These are phyloP conservation scores for Glebionis coronaria DNA, from an alignment of 129 eudicot species.

Conservation along the genomic window DNA sequence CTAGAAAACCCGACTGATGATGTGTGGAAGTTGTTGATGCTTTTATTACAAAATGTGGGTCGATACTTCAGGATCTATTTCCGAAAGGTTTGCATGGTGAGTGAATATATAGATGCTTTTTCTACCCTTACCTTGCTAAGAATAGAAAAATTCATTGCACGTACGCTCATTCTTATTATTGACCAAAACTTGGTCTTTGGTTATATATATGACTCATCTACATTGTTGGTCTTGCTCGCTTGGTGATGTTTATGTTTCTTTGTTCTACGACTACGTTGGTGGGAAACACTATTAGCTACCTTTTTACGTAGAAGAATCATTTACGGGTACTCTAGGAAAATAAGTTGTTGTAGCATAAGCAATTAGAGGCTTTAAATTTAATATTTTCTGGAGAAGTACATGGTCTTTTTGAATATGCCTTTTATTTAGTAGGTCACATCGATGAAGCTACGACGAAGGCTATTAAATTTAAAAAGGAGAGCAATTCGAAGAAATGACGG, in stretches of 20 bases:
- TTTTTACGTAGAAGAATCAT: too few relatives aligned
- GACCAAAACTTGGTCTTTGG: conserved; percentile 12
- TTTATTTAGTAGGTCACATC: too few relatives aligned
- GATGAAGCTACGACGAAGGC: too few relatives aligned
- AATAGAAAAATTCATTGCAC: conserved; percentile 3
- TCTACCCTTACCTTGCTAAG: not conserved
- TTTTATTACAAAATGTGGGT: conserved; percentile 89
- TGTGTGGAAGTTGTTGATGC: conserved; percentile 96
- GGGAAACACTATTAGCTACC: too few relatives aligned
- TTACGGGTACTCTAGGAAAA: too few relatives aligned
- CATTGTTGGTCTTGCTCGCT: conserved; percentile 7
- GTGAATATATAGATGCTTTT: conserved; percentile 6
- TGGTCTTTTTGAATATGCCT: too few relatives aligned
- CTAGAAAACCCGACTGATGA: conserved; percentile 91
- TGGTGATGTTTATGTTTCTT: conserved; percentile 1
- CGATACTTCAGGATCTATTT: conserved; percentile 83
- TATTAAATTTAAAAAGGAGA: too few relatives aligned
- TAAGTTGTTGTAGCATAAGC: too few relatives aligned
- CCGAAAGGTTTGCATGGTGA: conserved; percentile 91
- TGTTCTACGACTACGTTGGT: too few relatives aligned
- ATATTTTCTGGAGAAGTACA: too few relatives aligned
- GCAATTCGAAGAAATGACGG: too few relatives aligned
- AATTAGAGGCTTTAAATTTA: too few relatives aligned
- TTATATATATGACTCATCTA: conserved; percentile 1
- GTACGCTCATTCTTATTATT: not conserved